Evolutionary conservation across 83 land plant species (phyloP).

Genomic region (Picea abies): DNA sequence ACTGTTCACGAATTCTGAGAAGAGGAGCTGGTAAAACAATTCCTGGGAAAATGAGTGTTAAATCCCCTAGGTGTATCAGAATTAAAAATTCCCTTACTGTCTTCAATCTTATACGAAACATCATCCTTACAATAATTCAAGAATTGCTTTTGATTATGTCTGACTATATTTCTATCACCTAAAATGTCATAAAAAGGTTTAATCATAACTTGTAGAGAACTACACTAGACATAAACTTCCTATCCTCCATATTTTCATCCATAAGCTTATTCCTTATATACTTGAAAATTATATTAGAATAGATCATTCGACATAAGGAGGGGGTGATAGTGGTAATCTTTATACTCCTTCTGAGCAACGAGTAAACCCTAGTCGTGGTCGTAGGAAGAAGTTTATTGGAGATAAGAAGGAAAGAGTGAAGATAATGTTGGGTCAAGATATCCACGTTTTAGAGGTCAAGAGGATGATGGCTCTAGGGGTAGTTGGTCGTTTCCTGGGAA

Average conservation of each 20-base stretch:
- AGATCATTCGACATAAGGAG: not conserved
- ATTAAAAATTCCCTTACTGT: not conserved
- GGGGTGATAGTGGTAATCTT: too few relatives aligned
- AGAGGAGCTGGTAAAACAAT: slow-evolving; percentile 15
- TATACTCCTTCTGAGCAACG: too few relatives aligned
- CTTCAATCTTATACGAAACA: not conserved
- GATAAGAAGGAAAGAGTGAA: too few relatives aligned
- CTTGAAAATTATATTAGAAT: slow-evolving; percentile 49
- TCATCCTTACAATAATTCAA: not conserved
- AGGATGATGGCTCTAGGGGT: too few relatives aligned
- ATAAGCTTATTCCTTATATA: slow-evolving; percentile 61
- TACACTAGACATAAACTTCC: slow-evolving; percentile 37
- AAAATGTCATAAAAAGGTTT: slow-evolving; percentile 33
- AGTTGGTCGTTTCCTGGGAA: too few relatives aligned
- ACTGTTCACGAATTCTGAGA: not conserved
- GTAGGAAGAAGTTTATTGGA: too few relatives aligned
- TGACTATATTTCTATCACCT: slow-evolving; percentile 31
- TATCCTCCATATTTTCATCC: slow-evolving; percentile 70
- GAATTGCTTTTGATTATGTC: slow-evolving; percentile 1
- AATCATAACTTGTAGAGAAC: slow-evolving; percentile 51
- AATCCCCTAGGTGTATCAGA: not conserved
- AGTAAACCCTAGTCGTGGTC: too few relatives aligned
- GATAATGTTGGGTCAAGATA: too few relatives aligned
- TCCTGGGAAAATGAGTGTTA: slow-evolving; percentile 5
- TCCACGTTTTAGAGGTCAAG: too few relatives aligned